Evolutionary conservation across 1,139 yeast genomes (phyloP).

Genomic region (Yarrowia galli): DNA sequence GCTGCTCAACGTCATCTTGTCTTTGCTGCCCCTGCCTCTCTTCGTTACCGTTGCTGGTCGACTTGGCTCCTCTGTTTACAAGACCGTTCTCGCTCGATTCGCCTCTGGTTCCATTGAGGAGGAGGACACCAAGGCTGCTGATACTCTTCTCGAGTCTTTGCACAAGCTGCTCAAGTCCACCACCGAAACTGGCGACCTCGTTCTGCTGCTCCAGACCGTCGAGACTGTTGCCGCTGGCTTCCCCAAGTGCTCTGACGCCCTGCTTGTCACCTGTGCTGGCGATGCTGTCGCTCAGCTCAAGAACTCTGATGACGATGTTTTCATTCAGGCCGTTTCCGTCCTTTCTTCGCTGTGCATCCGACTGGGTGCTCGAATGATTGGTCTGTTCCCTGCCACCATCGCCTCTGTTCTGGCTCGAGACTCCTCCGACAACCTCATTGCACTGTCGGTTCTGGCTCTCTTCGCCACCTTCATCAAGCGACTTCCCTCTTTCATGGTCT

Average conservation of each 20-base stretch:
- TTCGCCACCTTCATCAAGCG: slow-evolving; percentile 79
- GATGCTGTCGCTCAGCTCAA: slow-evolving; percentile 31
- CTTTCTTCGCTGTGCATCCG: slow-evolving; percentile 72
- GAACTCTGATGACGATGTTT: slow-evolving; percentile 61
- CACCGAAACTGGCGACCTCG: slow-evolving; percentile 16
- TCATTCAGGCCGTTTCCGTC: slow-evolving; percentile 76
- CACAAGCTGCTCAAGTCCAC: slow-evolving; percentile 12
- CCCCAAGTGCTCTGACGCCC: slow-evolving; percentile 35
- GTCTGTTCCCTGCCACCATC: slow-evolving; percentile 82
- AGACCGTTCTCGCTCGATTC: slow-evolving; percentile 32
- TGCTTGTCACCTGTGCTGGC: slow-evolving; percentile 26
- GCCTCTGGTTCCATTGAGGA: slow-evolving; percentile 19
- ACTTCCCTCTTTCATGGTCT: slow-evolving; percentile 83
- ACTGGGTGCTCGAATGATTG: slow-evolving; percentile 86
- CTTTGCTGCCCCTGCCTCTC: slow-evolving; percentile 34
- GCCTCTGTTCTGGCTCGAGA: slow-evolving; percentile 70
- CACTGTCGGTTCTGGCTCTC: slow-evolving; percentile 68
- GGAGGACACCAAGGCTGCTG: slow-evolving; percentile 34
- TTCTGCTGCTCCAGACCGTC: slow-evolving; percentile 30
- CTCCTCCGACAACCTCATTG: slow-evolving; percentile 46
- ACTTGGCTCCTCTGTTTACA: slow-evolving; percentile 34
- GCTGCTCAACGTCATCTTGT: slow-evolving; percentile 25
- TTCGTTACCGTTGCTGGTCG: slow-evolving; percentile 29
- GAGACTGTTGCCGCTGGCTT: slow-evolving; percentile 28
- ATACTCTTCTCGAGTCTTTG: slow-evolving; percentile 24